Base-by-base conservation (phyloP, 2,329 filamentous ascomycete species). In the Penicillium sp. region DNA sequence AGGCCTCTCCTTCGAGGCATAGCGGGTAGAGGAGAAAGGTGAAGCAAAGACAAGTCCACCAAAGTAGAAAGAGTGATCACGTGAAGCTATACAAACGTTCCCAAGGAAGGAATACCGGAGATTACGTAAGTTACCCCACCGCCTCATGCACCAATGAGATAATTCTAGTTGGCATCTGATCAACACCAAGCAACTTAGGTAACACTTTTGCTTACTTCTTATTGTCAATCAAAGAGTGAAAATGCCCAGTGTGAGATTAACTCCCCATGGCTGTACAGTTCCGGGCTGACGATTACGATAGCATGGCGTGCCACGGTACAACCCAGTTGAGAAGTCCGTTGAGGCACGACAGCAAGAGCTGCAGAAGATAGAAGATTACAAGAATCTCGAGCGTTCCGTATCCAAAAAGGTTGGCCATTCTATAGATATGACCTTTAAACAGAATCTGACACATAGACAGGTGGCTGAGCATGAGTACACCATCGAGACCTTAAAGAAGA, bases 301-400 rank as follows among this genome's bases (percentile, higher is more conserved):
- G 91, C 92, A 97, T 82, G 91, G 90, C 70, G 83, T 95, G 73
- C 84, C 89, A 68, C 89, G 91, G 69, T 81, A 84, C 58, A 80
- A 82, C 65, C 78, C 76, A 52, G 75, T 78, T 58, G 79, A 81
- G 67, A 82, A 83, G 63, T 88, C 88, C 64, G 86, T 89, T 66
- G 85, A 90, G 69, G 84, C 89, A 69, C 83, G 84, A 55, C 80
- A 85, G 62, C 84, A 86, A 72, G 90, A 95, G 73, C 80, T 85
- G 53, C 83, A 85, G 64, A 88, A 88, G 73, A 96, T 97, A 67
- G 77, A 81, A 55, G 83, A 86, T 61, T 96, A 96, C 75, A 86
- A 84, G 62, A 76, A 82, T 11, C 78, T 96, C 41, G 89, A 92
- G 61, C 78, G 82, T 50, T 75, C 84, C 51, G 84, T 95, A 36